Evolutionary conservation across 257 asterid genomes (phyloP).

Genomic region (Handroanthus guayacan): DNA sequence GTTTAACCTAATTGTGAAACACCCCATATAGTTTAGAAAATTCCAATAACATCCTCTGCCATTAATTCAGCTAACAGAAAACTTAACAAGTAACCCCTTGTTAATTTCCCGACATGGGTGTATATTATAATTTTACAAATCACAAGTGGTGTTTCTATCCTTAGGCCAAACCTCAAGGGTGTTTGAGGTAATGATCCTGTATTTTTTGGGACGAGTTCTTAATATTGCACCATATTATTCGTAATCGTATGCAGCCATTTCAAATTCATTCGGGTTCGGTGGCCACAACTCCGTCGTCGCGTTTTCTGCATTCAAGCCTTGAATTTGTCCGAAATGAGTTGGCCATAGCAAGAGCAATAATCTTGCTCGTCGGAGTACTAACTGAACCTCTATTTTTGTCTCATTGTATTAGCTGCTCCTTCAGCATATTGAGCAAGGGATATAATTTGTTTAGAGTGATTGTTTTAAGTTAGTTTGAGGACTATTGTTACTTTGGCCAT

Average conservation of each 20-base stretch:
- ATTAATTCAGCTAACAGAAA: too few relatives aligned
- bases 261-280: constrained; percentile 86
- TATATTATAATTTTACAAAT: too few relatives aligned
- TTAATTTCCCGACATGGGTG: too few relatives aligned
- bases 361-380: not conserved
- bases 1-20: too few relatives aligned
- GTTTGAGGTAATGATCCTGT: too few relatives aligned
- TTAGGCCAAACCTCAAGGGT: too few relatives aligned
- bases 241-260: constrained; percentile 62
- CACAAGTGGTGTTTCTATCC: too few relatives aligned
- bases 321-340: constrained; percentile 34
- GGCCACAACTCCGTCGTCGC: constrained; percentile 85
- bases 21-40: too few relatives aligned
- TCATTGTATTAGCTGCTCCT: constrained; percentile 27
- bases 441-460: constrained; percentile 33
- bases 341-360: constrained; percentile 29
- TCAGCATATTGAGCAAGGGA: not conserved
- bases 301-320: constrained; percentile 80
- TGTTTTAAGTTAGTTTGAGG: constrained; percentile 30
- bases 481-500: not conserved
- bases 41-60: too few relatives aligned
- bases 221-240: not conserved
- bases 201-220: not conserved
- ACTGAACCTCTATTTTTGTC: constrained; percentile 2
- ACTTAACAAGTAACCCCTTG: too few relatives aligned